These are phyloP conservation scores for Geotrichum fermentans DNA, from an alignment of 1,139 yeast species.

Conservation along the genomic window DNA sequence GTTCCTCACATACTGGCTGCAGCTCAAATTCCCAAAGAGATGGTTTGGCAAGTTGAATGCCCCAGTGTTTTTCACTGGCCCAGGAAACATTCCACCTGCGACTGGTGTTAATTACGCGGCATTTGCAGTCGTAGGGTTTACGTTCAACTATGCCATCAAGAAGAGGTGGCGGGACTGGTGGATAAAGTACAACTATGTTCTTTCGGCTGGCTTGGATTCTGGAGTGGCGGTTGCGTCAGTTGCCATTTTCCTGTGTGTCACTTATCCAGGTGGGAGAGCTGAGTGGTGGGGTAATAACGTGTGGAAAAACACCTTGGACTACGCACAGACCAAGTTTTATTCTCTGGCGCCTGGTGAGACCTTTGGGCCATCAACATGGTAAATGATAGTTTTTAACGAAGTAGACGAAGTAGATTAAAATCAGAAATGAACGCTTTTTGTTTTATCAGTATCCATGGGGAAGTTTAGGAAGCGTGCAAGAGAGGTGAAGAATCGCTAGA, in stretches of 20 bases:
- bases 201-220: constrained; percentile 34
- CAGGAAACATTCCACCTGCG: constrained; percentile 44
- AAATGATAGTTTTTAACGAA: too few relatives aligned
- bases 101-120: constrained; percentile 42
- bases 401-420: too few relatives aligned
- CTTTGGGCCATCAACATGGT: constrained; percentile 41
- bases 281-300: constrained; percentile 52
- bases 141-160: constrained; percentile 41
- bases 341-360: constrained; percentile 35
- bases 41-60: constrained; percentile 39
- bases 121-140: constrained; percentile 41
- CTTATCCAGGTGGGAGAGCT: constrained; percentile 41
- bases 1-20: constrained; percentile 40
- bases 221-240: constrained; percentile 48
- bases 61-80: constrained; percentile 43
- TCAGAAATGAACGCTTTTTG: too few relatives aligned
- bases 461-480: too few relatives aligned
- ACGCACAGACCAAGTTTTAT: constrained; percentile 27
- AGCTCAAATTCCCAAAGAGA: constrained; percentile 42
- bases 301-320: constrained; percentile 35
- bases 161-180: constrained; percentile 43
- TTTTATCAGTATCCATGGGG: too few relatives aligned
- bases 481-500: too few relatives aligned
- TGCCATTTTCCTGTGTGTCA: constrained; percentile 44
- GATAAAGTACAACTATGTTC: constrained; percentile 65